phyloP scores from a whole-genome alignment of 2,329 filamentous ascomycete species.

The Alternaria postmessia region DNA sequence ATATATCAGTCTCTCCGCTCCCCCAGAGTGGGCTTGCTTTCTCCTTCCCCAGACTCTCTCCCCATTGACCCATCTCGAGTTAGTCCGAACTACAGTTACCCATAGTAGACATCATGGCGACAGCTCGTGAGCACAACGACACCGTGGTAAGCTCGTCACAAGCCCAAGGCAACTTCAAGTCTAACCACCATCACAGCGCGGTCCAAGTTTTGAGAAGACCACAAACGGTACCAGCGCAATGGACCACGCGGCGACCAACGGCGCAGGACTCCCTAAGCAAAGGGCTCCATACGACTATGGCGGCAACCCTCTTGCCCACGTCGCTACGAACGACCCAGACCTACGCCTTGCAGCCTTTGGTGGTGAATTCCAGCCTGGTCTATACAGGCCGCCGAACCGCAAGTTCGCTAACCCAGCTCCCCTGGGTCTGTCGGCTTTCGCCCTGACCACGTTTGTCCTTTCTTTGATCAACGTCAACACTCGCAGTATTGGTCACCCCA shows the following conservation, averaged over 20 bases:
- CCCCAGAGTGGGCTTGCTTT: slow-evolving; percentile 35
- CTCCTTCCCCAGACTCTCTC: slow-evolving; percentile 35
- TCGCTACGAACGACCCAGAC: slow-evolving; percentile 59
- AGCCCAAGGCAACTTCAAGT: neutral
- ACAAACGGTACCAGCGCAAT: slow-evolving; percentile 44
- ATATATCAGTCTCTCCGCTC: slow-evolving; percentile 44
- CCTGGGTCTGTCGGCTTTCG: slow-evolving; percentile 69
- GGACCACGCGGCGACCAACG: slow-evolving; percentile 51
- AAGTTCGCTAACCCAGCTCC: slow-evolving; percentile 68
- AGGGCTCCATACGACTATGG: slow-evolving; percentile 60
- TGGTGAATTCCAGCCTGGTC: slow-evolving; percentile 62
- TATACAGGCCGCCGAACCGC: slow-evolving; percentile 53
- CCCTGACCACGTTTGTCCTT: slow-evolving; percentile 70
- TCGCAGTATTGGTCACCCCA: slow-evolving; percentile 52
- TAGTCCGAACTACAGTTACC: slow-evolving; percentile 7
- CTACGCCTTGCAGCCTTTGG: slow-evolving; percentile 58
- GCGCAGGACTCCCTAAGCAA: slow-evolving; percentile 42
- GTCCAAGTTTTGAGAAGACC: slow-evolving; percentile 34
- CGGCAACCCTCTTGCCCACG: slow-evolving; percentile 61
- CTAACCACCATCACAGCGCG: slow-evolving; percentile 30
- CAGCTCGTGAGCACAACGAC: slow-evolving; percentile 50
- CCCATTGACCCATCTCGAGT: slow-evolving; percentile 4
- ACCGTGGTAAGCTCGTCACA: slow-evolving; percentile 33
- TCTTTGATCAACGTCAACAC: slow-evolving; percentile 60
- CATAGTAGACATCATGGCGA: slow-evolving; percentile 50